phyloP scores from a whole-genome alignment of 192 early-diverging fungal species.

The Haplosporangium gracile region DNA sequence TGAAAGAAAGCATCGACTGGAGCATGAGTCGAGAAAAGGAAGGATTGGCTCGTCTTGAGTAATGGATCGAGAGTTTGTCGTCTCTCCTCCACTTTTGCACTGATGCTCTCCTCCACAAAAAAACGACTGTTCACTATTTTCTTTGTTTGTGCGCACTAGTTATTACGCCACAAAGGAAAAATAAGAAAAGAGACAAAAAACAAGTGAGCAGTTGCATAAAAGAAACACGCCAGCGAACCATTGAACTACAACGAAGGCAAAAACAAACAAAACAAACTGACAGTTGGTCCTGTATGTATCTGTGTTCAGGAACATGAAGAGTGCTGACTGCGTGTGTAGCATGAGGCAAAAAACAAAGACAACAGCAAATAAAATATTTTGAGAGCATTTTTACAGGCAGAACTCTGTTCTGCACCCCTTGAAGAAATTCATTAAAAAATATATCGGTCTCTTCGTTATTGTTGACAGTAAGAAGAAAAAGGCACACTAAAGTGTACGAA shows the following conservation, averaged over 20 bases:
- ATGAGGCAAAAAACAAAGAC: constrained; percentile 7
- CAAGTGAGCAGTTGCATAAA: neutral
- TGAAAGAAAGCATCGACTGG: neutral
- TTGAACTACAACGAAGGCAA: neutral
- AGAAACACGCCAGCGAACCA: neutral
- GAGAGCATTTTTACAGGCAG: neutral
- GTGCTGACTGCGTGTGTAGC: neutral
- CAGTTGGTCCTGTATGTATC: neutral
- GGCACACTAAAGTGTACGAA: constrained; percentile 4
- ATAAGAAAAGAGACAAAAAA: neutral
- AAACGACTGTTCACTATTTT: neutral
- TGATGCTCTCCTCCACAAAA: constrained; percentile 2
- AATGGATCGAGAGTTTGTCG: too few species aligned
- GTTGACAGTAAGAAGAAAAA: neutral
- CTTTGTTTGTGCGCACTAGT: too few species aligned
- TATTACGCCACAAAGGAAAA: neutral
- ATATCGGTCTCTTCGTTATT: neutral
- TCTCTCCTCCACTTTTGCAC: neutral
- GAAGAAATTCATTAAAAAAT: neutral
- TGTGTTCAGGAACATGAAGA: neutral
- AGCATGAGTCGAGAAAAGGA: neutral
- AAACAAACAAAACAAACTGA: neutral
- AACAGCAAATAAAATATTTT: neutral
- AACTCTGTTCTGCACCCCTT: neutral
- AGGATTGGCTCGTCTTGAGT: neutral